Conservation (phyloP, 306 rosid genomes). For the Cucumis cinereus region DNA sequence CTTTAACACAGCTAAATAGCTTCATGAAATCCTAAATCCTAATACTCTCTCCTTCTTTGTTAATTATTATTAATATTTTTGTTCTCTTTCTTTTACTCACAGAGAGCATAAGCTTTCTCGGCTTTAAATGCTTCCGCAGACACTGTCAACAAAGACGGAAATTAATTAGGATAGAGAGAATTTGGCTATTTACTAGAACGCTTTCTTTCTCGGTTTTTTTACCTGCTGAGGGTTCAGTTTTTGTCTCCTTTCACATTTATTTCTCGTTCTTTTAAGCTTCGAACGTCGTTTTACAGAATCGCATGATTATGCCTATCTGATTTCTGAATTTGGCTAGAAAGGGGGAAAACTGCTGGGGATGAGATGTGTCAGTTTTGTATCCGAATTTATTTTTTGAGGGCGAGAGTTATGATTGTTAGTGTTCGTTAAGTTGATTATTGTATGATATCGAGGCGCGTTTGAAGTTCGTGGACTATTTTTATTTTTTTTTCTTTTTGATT, state of each 20-base stretch:
- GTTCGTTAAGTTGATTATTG: neutral
- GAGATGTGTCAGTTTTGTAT: neutral
- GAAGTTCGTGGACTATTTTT: neutral
- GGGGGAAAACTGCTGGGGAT: neutral
- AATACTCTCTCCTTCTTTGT: neutral
- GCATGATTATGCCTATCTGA: neutral
- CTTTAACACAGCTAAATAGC: neutral
- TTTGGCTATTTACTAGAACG: constrained; percentile 6
- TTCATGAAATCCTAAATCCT: neutral
- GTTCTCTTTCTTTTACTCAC: neutral
- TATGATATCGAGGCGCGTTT: neutral
- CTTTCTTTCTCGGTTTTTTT: neutral
- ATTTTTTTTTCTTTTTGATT: too few species aligned
- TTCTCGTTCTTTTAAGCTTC: neutral
- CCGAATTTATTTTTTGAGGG: neutral
- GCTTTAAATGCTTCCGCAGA: constrained; percentile 3
- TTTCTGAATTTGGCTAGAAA: neutral
- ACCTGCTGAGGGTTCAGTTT: constrained; percentile 1
- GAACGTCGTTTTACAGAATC: neutral
- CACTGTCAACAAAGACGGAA: neutral
- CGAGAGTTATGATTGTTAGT: neutral
- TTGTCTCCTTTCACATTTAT: neutral
- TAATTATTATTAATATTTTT: neutral
- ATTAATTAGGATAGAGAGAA: neutral
- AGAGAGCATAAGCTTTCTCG: neutral